Base-by-base conservation (phyloP, 176 grass and related monocot species). In the Carex cristatella region DNA sequence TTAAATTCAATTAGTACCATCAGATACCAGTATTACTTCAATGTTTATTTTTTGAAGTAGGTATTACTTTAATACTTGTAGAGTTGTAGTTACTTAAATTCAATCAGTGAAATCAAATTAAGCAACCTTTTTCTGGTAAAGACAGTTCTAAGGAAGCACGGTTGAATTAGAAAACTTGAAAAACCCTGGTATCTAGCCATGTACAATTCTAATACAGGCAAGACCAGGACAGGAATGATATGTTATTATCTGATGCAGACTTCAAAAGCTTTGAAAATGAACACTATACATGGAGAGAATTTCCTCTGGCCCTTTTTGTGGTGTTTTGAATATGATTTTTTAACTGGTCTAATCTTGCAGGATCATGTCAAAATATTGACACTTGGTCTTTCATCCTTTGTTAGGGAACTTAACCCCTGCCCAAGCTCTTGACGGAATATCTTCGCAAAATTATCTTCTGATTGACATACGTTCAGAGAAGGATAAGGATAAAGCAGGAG, bases 381-480 rank as follows among this genome's bases (percentile, higher is more conserved):
- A 78, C 64, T 64, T 85, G 84, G 33, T 32, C 23, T 49, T 84
- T 61, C 46, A 23, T 35, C 31, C 82, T 69, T 69, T 59, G 60
- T 79, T 55, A 97, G 95, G 93, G 49, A 88, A 89, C 16, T 87
- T 95, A 81, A 94, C 76, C 27, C 73, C 95, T 28, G 93, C 95
- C 16, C 91, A 90, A 84, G 79, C 93, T 35, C 91, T 95, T 27
- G 95, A 98, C 69, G 84, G 82, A 65, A 69, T 92, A 27, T 85
- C 83, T 27, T 70, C 86, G 16, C 86, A 92, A 37, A 87, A 82
- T 58, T 92, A 94, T 89, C 7, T 93, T 27, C 56, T 98, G 65
- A 90, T 98, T 63, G 95, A 98, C 18, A 86, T 95, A 71, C 87
- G 93, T 28, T 89, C 68, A n/a, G 93, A 98, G 83, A 94, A 98